These are phyloP conservation scores for Inonotus obliquus DNA, from an alignment of 1,284 basidiomycete genomes.

Conservation along the genomic window DNA sequence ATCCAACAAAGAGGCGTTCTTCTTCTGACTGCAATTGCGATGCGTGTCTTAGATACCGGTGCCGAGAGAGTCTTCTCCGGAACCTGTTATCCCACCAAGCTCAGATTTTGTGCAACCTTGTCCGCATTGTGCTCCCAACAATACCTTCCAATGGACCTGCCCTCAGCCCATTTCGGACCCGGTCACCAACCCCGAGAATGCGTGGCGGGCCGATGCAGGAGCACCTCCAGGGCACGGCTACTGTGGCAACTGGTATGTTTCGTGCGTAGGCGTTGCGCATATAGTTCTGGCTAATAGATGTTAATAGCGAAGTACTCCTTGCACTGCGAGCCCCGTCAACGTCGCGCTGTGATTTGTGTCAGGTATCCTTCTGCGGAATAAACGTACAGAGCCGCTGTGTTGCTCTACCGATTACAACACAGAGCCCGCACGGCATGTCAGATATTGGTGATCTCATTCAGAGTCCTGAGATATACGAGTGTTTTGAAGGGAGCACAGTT, in stretches of 20 bases:
- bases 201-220: constrained; percentile 70
- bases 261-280: background rate
- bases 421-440: constrained; percentile 63
- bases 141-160: constrained; percentile 68
- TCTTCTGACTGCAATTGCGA: background rate
- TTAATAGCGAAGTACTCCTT: constrained; percentile 59
- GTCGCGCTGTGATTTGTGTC: constrained; percentile 75
- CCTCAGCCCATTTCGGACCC: constrained; percentile 71
- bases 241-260: constrained; percentile 68
- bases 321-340: constrained; percentile 64
- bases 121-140: constrained; percentile 62
- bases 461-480: constrained; percentile 68
- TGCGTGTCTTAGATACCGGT: constrained; percentile 55
- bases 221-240: constrained; percentile 67
- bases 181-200: constrained; percentile 52
- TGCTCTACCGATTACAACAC: constrained; percentile 48
- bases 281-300: constrained; percentile 5
- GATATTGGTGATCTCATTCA: constrained; percentile 68
- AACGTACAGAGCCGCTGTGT: constrained; percentile 63
- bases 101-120: constrained; percentile 66
- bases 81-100: constrained; percentile 59
- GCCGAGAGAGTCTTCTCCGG: constrained; percentile 68
- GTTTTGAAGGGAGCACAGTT: constrained; percentile 65
- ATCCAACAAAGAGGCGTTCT: background rate
- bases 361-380: constrained; percentile 73